Evolutionary conservation across 805 yeast genomes (phyloP).

Genomic region (Cyberlindnera euphorbiae): DNA sequence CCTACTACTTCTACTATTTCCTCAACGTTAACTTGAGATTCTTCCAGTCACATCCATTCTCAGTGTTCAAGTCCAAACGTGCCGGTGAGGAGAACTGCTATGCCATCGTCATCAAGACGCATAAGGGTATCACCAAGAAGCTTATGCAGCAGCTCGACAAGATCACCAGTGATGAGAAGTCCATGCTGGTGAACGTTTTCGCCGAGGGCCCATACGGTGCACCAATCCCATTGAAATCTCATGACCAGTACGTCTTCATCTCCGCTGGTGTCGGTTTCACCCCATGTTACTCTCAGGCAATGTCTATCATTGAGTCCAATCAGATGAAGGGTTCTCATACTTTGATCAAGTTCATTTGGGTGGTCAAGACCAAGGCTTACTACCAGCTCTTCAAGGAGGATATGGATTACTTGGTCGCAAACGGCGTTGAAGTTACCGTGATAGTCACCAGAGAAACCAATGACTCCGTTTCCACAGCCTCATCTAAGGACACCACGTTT

Average conservation of each 20-base stretch:
- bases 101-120: slow-evolving; percentile 42
- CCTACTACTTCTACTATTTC: slow-evolving; percentile 53
- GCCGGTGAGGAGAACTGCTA: slow-evolving; percentile 27
- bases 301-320: slow-evolving; percentile 22
- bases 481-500: no score
- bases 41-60: slow-evolving; percentile 70
- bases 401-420: slow-evolving; percentile 30
- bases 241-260: slow-evolving; percentile 35
- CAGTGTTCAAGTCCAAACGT: slow-evolving; percentile 41
- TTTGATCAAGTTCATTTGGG: slow-evolving; percentile 55
- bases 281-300: slow-evolving; percentile 41
- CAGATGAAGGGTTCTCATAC: slow-evolving; percentile 11
- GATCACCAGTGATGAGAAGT: slow-evolving; percentile 22
- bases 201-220: slow-evolving; percentile 64
- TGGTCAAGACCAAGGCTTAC: slow-evolving; percentile 46
- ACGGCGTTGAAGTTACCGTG: slow-evolving; percentile 21
- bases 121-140: slow-evolving; percentile 51
- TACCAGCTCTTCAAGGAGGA: slow-evolving; percentile 45
- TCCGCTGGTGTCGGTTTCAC: slow-evolving; percentile 53
- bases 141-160: slow-evolving; percentile 30
- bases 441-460: slow-evolving; percentile 16
- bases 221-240: slow-evolving; percentile 33
- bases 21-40: slow-evolving; percentile 36
- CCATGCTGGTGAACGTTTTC: slow-evolving; percentile 34
- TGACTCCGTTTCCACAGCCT: neutral